Percentiles rank a stretch among this genome's conserved stretches.
Evolutionary conservation across 2,329 filamentous ascomycete species (phyloP).

Genomic region (Sporothrix humicola): DNA sequence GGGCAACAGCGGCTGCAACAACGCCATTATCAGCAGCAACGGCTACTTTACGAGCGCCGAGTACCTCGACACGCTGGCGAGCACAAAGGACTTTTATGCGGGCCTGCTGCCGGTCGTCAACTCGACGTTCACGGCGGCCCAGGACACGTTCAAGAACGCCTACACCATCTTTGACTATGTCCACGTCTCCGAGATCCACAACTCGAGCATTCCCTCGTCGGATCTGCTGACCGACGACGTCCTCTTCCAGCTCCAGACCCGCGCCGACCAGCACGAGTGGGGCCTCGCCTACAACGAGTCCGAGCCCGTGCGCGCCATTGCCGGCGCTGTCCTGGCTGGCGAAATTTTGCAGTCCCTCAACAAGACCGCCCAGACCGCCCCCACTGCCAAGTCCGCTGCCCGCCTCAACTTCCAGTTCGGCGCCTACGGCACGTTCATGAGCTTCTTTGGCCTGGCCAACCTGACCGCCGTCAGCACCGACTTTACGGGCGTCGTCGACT

Average conservation of each 20-base stretch:
- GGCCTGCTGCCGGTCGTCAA: conserved; percentile 61
- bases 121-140: conserved; percentile 53
- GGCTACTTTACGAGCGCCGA: conserved; percentile 57
- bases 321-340: conserved; percentile 62
- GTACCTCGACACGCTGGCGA: conserved; percentile 52
- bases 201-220: conserved; percentile 61
- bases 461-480: conserved; percentile 58
- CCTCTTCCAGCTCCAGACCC: conserved; percentile 68
- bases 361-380: conserved; percentile 50
- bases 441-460: conserved; percentile 66
- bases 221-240: conserved; percentile 65
- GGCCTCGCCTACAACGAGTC: conserved; percentile 80
- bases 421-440: conserved; percentile 65
- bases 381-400: conserved; percentile 43
- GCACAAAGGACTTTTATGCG: conserved; percentile 66
- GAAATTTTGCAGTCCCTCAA: conserved; percentile 61
- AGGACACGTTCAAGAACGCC: conserved; percentile 63
- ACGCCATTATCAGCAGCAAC: conserved; percentile 60
- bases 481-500: conserved; percentile 82
- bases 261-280: conserved; percentile 82
- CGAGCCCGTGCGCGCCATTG: conserved; percentile 66
- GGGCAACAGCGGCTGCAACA: conserved; percentile 62
- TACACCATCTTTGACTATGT: conserved; percentile 68
- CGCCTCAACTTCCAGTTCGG: conserved; percentile 63
- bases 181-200: conserved; percentile 66